Conservation (phyloP, 148 eudicot species). For the Rheum nobile region DNA sequence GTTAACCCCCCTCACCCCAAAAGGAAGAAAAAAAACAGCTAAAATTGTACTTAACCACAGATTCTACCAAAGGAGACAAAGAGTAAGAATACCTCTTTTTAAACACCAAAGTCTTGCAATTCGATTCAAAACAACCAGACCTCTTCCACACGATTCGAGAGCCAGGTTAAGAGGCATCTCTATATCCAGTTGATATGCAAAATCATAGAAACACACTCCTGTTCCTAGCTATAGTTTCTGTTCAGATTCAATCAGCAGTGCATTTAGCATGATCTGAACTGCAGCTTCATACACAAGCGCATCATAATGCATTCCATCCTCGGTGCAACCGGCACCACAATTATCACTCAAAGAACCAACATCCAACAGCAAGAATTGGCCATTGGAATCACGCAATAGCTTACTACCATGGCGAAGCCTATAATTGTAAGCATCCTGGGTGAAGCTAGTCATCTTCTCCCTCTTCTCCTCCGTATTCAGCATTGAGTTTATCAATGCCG, state of each 20-base stretch:
- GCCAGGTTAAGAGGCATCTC: not conserved
- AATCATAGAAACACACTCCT: not conserved
- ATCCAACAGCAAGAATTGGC: constrained; percentile 61
- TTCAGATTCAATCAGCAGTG: constrained; percentile 81
- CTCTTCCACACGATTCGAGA: not conserved
- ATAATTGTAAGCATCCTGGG: constrained; percentile 28
- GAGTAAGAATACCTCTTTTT: not conserved
- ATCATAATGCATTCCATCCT: constrained; percentile 89
- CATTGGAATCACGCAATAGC: constrained; percentile 56
- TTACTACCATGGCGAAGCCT: constrained; percentile 37
- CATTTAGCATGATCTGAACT: constrained; percentile 80
- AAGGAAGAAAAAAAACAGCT: not conserved
- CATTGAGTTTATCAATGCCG: constrained; percentile 65
- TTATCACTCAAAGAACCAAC: constrained; percentile 39
- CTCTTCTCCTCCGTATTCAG: constrained; percentile 79
- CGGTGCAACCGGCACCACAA: constrained; percentile 64
- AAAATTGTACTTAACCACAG: constrained; percentile 4
- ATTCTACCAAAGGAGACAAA: not conserved
- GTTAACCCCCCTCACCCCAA: not conserved
- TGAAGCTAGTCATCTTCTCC: constrained; percentile 50
- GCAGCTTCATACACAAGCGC: constrained; percentile 61
- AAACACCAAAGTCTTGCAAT: not conserved
- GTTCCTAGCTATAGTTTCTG: constrained; percentile 42
- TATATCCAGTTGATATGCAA: not conserved
- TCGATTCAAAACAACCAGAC: not conserved